Evolutionary conservation across 768 basidiomycete species (phyloP).

Genomic region (Phaffia australis): DNA sequence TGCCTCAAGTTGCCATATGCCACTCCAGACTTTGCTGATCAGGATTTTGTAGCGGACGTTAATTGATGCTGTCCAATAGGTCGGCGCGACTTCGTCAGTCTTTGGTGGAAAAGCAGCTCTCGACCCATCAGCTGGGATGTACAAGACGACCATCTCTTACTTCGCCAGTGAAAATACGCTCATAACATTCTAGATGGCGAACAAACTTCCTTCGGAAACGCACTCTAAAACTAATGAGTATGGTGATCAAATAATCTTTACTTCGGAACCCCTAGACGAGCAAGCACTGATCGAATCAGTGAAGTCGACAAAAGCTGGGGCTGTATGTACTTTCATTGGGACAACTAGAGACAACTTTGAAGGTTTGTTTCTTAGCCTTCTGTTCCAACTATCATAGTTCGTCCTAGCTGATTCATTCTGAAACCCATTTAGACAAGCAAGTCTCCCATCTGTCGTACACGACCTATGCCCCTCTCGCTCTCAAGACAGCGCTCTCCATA

Average conservation of each 20-base stretch:
- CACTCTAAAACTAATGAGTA: constrained; percentile 25
- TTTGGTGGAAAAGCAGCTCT: no score
- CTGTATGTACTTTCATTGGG: constrained; percentile 65
- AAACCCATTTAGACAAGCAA: constrained; percentile 5
- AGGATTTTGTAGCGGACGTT: no score
- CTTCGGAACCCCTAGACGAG: constrained; percentile 51
- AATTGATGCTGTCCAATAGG: no score
- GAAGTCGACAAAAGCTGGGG: constrained; percentile 55
- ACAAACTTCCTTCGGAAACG: no score
- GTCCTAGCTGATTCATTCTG: neutral
- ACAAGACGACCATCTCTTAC: no score
- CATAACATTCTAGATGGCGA: no score
- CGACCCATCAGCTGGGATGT: no score
- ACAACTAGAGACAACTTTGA: constrained; percentile 77
- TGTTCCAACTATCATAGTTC: neutral
- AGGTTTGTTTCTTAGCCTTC: constrained; percentile 42
- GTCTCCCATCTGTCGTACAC: constrained; percentile 25
- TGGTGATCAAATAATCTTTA: constrained; percentile 49
- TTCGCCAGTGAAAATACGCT: no score
- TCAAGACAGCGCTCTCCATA: constrained; percentile 15
- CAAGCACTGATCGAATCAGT: constrained; percentile 54
- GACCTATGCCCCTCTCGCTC: constrained; percentile 21
- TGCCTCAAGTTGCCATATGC: no score
- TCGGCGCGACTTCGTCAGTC: no score
- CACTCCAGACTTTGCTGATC: no score